A percentile compares a stretch with the other conserved stretches of the same genome.
Evolutionary conservation across 768 basidiomycete species (phyloP).

Genomic region (Hygrocybe punicea): DNA sequence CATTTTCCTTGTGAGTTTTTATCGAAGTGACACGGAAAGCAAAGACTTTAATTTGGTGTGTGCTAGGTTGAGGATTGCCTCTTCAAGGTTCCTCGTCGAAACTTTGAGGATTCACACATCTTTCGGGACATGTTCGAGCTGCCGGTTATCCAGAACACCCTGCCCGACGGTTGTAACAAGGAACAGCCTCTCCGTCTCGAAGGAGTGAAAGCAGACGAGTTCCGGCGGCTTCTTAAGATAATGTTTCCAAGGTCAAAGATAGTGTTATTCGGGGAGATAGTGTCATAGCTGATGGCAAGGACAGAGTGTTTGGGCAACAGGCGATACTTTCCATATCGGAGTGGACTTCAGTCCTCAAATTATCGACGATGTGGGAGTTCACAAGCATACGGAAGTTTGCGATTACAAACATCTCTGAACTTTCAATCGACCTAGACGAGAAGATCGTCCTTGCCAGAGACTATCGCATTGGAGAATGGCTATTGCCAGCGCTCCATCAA

Average conservation of each 20-base stretch:
- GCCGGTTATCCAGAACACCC: constrained; percentile 12
- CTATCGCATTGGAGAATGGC: constrained; percentile 34
- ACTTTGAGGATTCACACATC: constrained; percentile 25
- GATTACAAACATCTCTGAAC: constrained; percentile 18
- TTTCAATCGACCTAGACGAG: constrained; percentile 18
- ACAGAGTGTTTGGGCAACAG: too few species aligned
- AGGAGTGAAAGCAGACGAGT: constrained; percentile 22
- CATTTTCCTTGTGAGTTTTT: neutral
- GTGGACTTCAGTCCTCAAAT: constrained; percentile 35
- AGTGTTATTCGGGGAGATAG: constrained; percentile 20
- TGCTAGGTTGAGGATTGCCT: constrained; percentile 25
- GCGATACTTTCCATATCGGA: too few species aligned
- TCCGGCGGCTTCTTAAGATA: constrained; percentile 22
- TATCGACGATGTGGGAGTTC: constrained; percentile 36
- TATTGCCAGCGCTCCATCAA: constrained; percentile 27
- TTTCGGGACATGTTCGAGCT: constrained; percentile 26
- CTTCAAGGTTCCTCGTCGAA: constrained; percentile 28
- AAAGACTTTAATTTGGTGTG: neutral
- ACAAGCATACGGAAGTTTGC: constrained; percentile 27
- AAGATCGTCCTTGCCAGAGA: constrained; percentile 30
- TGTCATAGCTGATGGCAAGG: too few species aligned
- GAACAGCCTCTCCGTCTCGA: constrained; percentile 24
- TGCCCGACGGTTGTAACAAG: constrained; percentile 21
- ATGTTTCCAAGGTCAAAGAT: constrained; percentile 25
- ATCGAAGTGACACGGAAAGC: too few species aligned